Evolutionary conservation across 2,329 filamentous ascomycete genomes (phyloP).

Genomic region (Ophiostoma perfectum): DNA sequence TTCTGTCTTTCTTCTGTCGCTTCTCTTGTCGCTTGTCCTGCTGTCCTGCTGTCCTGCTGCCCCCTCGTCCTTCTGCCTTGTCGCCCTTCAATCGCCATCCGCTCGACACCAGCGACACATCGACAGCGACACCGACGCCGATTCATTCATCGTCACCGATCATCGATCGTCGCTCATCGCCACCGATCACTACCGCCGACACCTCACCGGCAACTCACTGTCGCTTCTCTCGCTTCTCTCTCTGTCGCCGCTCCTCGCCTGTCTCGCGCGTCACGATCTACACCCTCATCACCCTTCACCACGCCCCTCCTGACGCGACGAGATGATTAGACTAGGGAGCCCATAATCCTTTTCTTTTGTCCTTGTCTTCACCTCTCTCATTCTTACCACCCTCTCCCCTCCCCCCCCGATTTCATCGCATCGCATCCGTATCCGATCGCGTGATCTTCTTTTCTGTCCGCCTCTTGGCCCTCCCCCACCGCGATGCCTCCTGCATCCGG

Average conservation of each 20-base stretch:
- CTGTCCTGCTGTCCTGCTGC: too few species aligned
- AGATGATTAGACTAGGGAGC: constrained; percentile 42
- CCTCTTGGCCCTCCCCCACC: constrained; percentile 27
- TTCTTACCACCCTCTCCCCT: neutral
- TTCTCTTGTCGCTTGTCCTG: neutral
- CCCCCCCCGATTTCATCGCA: neutral
- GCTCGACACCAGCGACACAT: neutral
- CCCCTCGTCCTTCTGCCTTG: too few species aligned
- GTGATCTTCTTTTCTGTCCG: neutral
- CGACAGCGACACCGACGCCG: neutral
- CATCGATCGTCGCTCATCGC: neutral
- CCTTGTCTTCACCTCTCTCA: neutral
- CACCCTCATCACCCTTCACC: neutral
- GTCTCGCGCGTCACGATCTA: neutral
- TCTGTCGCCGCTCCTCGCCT: neutral
- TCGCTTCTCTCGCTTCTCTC: neutral
- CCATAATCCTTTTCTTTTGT: constrained; percentile 11
- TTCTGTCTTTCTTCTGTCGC: neutral
- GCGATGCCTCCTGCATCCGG: constrained; percentile 72
- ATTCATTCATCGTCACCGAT: neutral
- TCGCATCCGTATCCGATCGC: neutral
- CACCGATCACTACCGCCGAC: neutral
- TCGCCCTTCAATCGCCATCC: neutral
- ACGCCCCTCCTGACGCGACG: constrained; percentile 35
- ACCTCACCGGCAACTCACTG: neutral